phyloP scores from a whole-genome alignment of 495 filamentous ascomycete genomes.

The Extremus antarcticus region DNA sequence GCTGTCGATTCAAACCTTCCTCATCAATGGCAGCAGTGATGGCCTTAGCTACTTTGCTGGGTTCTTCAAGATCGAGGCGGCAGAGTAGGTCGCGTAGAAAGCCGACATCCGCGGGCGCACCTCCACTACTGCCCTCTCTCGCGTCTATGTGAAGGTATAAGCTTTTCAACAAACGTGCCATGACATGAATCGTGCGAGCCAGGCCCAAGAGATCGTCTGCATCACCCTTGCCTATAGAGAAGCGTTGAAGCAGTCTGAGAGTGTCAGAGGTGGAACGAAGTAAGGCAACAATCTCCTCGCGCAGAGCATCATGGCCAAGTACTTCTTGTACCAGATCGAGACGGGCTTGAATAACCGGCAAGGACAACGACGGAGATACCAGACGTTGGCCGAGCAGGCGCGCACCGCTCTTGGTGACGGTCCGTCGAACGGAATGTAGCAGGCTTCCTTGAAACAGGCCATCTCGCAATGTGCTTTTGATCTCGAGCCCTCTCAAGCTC shows the following conservation, averaged over 20 bases:
- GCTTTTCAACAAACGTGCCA: conserved; percentile 51
- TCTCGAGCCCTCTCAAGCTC: conserved; percentile 79
- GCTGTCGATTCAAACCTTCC: conserved; percentile 71
- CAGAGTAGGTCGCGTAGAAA: conserved; percentile 42
- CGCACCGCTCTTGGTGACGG: conserved; percentile 81
- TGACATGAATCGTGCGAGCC: conserved; percentile 69
- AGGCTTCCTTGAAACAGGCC: conserved; percentile 66
- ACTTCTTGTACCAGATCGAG: conserved; percentile 75
- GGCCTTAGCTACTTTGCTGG: conserved; percentile 51
- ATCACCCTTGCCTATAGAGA: conserved; percentile 82
- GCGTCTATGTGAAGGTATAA: conserved; percentile 27
- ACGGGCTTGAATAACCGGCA: conserved; percentile 65
- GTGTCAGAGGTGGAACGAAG: conserved; percentile 73
- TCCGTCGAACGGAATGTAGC: conserved; percentile 76
- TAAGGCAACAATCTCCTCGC: conserved; percentile 54
- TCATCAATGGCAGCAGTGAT: conserved; percentile 82
- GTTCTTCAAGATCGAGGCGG: conserved; percentile 58
- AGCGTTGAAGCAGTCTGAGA: conserved; percentile 82
- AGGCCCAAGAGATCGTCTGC: conserved; percentile 83
- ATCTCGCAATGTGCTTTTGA: conserved; percentile 72
- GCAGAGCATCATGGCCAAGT: conserved; percentile 47
- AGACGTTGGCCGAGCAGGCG: conserved; percentile 72
- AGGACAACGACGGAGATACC: conserved; percentile 74
- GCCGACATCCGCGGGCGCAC: not conserved
- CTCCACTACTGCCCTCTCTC: not conserved